These are phyloP conservation scores for Tylopilus plumbeoviolaceoides DNA, from an alignment of 768 basidiomycete species.

Conservation along the genomic window DNA sequence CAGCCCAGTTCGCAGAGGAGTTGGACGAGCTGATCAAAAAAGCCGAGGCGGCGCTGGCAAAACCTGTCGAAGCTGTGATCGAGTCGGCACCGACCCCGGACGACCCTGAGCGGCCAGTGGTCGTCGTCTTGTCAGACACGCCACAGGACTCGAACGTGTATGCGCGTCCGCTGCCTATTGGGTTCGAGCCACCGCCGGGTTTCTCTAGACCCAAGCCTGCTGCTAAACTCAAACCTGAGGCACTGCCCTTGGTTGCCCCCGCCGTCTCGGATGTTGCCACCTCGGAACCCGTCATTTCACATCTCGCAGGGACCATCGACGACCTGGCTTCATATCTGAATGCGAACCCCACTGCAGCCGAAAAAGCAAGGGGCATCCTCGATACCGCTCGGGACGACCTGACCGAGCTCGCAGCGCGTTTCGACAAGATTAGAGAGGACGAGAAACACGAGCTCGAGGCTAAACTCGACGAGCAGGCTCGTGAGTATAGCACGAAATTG, in stretches of 20 bases:
- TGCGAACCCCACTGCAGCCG: conserved; percentile 61
- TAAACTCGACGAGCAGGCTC: conserved; percentile 74
- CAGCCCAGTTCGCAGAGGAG: conserved; percentile 55
- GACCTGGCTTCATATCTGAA: conserved; percentile 81
- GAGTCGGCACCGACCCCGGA: conserved; percentile 21
- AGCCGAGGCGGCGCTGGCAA: conserved; percentile 69
- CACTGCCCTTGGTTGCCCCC: conserved; percentile 79
- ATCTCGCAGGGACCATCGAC: conserved; percentile 92
- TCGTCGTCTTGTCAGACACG: conserved; percentile 23
- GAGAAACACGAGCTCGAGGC: conserved; percentile 66
- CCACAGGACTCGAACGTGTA: conserved; percentile 42
- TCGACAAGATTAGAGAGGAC: conserved; percentile 76
- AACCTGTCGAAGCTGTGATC: conserved; percentile 30
- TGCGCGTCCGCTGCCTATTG: conserved; percentile 75
- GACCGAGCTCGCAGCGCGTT: conserved; percentile 66
- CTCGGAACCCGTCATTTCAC: conserved; percentile 89
- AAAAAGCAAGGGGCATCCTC: conserved; percentile 70
- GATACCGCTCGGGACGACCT: conserved; percentile 80
- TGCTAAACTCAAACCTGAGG: conserved; percentile 33
- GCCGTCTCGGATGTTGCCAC: conserved; percentile 63
- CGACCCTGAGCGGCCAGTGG: conserved; percentile 20
- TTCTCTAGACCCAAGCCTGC: conserved; percentile 60
- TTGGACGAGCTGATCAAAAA: conserved; percentile 62
- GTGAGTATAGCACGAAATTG: conserved; percentile 78
- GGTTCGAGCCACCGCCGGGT: conserved; percentile 91